These are phyloP conservation scores for Orbilia blumenaviensis DNA, from an alignment of 2,329 filamentous ascomycete species.

Conservation along the genomic window DNA sequence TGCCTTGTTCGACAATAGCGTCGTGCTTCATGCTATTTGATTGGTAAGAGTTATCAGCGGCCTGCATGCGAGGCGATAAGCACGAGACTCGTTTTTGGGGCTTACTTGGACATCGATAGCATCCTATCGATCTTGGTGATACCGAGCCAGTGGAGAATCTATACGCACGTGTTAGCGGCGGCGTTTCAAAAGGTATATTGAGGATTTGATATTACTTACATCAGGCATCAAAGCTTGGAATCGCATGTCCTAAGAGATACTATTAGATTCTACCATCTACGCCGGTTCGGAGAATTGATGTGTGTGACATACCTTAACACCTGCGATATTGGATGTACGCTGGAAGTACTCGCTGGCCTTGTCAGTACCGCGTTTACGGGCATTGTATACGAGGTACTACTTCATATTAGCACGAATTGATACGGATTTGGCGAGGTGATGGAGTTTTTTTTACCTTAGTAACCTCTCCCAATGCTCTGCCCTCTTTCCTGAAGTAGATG, in stretches of 20 bases:
- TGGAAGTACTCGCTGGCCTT: slow-evolving; percentile 93
- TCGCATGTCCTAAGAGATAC: slow-evolving; percentile 73
- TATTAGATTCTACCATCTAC: slow-evolving; percentile 51
- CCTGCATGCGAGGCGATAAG: slow-evolving; percentile 18
- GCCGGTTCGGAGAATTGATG: background rate
- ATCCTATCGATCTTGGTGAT: slow-evolving; percentile 99
- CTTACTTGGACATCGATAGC: slow-evolving; percentile 96
- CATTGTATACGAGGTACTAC: slow-evolving; percentile 73
- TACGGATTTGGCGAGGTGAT: background rate
- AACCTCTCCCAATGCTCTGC: slow-evolving; percentile 90
- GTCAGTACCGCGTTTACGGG: slow-evolving; percentile 79
- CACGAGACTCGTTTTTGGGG: slow-evolving; percentile 58
- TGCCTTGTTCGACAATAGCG: slow-evolving; percentile 84
- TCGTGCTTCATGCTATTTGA: slow-evolving; percentile 82
- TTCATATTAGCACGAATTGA: background rate
- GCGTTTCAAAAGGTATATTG: background rate
- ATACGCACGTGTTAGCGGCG: slow-evolving; percentile 15
- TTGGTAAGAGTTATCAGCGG: slow-evolving; percentile 17
- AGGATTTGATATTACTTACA: slow-evolving; percentile 57
- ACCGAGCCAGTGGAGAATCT: slow-evolving; percentile 93
- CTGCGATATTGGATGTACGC: slow-evolving; percentile 89
- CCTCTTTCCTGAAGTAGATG: slow-evolving; percentile 99
- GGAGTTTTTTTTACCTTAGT: slow-evolving; percentile 75
- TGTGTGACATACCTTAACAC: slow-evolving; percentile 74
- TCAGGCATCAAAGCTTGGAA: slow-evolving; percentile 99